Evolutionary conservation across 768 basidiomycete species (phyloP).

Genomic region (Naematelia encephala): DNA sequence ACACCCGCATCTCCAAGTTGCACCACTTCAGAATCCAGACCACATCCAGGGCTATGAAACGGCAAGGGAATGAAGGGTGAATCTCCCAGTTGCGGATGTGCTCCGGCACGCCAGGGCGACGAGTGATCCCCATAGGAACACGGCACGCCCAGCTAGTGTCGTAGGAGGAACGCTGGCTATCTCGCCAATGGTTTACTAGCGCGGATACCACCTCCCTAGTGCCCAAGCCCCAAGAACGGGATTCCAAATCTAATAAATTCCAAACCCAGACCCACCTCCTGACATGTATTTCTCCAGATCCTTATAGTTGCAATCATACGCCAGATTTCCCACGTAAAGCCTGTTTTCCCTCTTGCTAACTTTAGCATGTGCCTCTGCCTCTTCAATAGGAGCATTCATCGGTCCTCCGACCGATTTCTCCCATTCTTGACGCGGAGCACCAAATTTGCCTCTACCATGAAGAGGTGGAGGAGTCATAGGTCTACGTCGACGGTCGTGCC

Average conservation of each 20-base stretch:
- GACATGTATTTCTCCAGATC: conserved; percentile 99
- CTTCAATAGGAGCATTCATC: conserved; percentile 59
- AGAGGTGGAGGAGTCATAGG: conserved; percentile 16
- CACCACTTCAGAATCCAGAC: neutral
- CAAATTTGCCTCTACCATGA: conserved; percentile 21
- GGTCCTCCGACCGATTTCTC: conserved; percentile 23
- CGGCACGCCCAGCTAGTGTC: no score
- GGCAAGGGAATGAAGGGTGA: neutral
- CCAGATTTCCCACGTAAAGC: conserved; percentile 97
- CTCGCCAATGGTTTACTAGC: no score
- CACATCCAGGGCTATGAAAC: neutral
- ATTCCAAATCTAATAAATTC: no score
- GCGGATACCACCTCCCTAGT: no score
- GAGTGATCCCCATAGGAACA: no score
- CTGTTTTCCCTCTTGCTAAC: conserved; percentile 96
- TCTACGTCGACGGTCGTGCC: conserved; percentile 16
- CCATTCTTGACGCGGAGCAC: conserved; percentile 18
- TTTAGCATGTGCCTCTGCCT: conserved; percentile 92
- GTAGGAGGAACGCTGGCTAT: no score
- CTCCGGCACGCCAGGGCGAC: no score
- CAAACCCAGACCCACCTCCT: conserved; percentile 75
- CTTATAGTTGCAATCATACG: conserved; percentile 97
- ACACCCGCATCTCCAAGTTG: neutral
- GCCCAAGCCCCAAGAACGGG: no score
- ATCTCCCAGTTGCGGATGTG: no score